Base-by-base conservation (phyloP, 2,329 filamentous ascomycete species). In the Cryoendolithus antarcticus region DNA sequence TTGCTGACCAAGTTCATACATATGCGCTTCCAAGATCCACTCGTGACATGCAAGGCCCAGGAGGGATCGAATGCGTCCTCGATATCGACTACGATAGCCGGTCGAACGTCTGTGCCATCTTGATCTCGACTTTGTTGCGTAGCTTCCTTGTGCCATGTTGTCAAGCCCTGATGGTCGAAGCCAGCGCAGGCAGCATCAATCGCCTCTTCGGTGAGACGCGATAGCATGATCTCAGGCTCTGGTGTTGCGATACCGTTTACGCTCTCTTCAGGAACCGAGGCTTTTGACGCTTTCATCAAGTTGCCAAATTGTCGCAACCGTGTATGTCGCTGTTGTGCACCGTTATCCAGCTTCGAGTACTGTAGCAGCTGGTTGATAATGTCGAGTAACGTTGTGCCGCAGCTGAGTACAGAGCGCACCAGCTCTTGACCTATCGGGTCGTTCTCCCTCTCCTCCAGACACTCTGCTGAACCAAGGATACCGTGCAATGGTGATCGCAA, bases 141-240 rank as follows among this genome's bases (percentile, higher is more conserved):
- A 27, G 24, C 24, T 4, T 27, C 3, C 24, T 27, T 27, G 7
- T 27, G 24, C 2, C 6, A 27, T 6, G 24, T 4, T 4, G 24
- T 27, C 24, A 27, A 27, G 4, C 24, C 24, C 7, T 27, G 24
- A 5, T 51, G 47, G 4, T 51, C 44, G 30, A 47, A 42, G 21
- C 48, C 50, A 10, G 47, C 51, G 35, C 48, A 52, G 4, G 74
- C 70, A 2, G 71, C 70, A 41, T 75, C 71, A 4, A 71, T 63
- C 0, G 71, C 70, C 45, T 74, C 70, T 50, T 74, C 71, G 0
- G 68, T 62, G 8, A 72, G 46, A 3, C 64, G 55, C 10, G 64
- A 62, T 1, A 72, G 50, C 41, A 70, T 63, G 0, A 65, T 46
- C 15, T 55, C 46, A 2, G 44, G 30, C 12, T 55, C 49, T 4